Evolutionary conservation across 768 basidiomycete species (phyloP).

Genomic region (Collybia mongolica): DNA sequence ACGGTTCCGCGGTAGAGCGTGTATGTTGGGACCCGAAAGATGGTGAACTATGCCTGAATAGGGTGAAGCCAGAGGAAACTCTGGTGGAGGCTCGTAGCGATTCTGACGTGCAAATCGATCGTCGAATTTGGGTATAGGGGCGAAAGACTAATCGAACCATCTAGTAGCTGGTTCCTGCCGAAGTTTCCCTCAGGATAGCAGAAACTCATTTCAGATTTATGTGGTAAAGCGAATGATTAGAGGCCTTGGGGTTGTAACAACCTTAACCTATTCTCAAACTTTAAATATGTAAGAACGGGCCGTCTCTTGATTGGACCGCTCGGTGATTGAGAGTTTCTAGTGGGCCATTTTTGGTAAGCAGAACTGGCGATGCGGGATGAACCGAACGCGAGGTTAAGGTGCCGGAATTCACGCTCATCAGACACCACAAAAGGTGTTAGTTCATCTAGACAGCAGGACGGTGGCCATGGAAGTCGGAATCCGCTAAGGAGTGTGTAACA

Average conservation of each 20-base stretch:
- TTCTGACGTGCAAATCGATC: slow-evolving; percentile 84
- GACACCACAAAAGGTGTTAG: slow-evolving; percentile 85
- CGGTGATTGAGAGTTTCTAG: slow-evolving; percentile 80
- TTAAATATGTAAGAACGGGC: slow-evolving; percentile 86
- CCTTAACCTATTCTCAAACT: slow-evolving; percentile 83
- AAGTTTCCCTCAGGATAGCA: slow-evolving; percentile 76
- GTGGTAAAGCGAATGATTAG: slow-evolving; percentile 88
- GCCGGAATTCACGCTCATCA: slow-evolving; percentile 82
- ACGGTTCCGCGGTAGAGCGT: slow-evolving; percentile 80
- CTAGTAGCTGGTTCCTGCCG: slow-evolving; percentile 91
- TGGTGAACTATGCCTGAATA: slow-evolving; percentile 89
- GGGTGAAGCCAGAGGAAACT: slow-evolving; percentile 95
- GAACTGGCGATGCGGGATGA: slow-evolving; percentile 69
- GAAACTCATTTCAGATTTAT: slow-evolving; percentile 59
- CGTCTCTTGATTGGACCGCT: slow-evolving; percentile 81
- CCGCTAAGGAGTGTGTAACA: slow-evolving; percentile 88
- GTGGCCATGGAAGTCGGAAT: slow-evolving; percentile 86
- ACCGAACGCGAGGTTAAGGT: slow-evolving; percentile 73
- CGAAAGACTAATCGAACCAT: slow-evolving; percentile 85
- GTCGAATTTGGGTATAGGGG: slow-evolving; percentile 35
- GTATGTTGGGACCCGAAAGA: slow-evolving; percentile 64
- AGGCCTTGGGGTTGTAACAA: slow-evolving; percentile 87
- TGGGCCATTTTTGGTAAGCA: slow-evolving; percentile 81
- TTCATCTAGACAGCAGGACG: slow-evolving; percentile 87
- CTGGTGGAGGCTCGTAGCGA: slow-evolving; percentile 94